Conservation (phyloP, 192 early-diverging fungal genomes). For the Radiomyces spectabilis region DNA sequence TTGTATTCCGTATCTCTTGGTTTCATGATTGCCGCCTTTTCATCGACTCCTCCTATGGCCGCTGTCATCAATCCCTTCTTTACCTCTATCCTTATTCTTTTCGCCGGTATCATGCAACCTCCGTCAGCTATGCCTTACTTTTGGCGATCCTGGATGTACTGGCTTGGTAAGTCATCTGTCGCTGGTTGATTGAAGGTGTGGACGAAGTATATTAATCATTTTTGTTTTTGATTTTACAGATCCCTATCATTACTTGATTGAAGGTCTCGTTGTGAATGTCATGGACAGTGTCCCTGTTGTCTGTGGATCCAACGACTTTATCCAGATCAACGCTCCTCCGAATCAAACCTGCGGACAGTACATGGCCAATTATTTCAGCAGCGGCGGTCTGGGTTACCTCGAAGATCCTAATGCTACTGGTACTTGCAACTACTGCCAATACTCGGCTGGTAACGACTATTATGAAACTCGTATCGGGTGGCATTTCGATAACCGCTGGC, state of each 20-base stretch:
- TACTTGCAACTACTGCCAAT: conserved; percentile 46
- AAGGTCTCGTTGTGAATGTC: conserved; percentile 52
- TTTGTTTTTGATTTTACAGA: conserved; percentile 19
- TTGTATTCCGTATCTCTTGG: conserved; percentile 52
- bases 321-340: conserved; percentile 34
- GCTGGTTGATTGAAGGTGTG: neutral
- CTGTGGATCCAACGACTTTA: conserved; percentile 36
- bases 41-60: conserved; percentile 47
- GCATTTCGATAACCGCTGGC: conserved; percentile 48
- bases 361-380: conserved; percentile 33
- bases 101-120: conserved; percentile 56
- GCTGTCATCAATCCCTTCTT: conserved; percentile 58
- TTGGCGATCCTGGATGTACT: conserved; percentile 62
- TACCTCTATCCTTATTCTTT: conserved; percentile 47
- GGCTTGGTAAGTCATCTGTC: conserved; percentile 29
- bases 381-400: conserved; percentile 53
- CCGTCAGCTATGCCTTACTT: conserved; percentile 47
- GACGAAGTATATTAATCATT: conserved; percentile 44
- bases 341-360: conserved; percentile 41
- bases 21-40: conserved; percentile 48
- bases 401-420: conserved; percentile 37
- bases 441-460: conserved; percentile 28
- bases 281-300: conserved; percentile 38
- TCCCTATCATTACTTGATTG: conserved; percentile 53
- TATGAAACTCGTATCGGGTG: conserved; percentile 31